phyloP scores from a whole-genome alignment of 495 filamentous ascomycete genomes.

The Xylaria curta region DNA sequence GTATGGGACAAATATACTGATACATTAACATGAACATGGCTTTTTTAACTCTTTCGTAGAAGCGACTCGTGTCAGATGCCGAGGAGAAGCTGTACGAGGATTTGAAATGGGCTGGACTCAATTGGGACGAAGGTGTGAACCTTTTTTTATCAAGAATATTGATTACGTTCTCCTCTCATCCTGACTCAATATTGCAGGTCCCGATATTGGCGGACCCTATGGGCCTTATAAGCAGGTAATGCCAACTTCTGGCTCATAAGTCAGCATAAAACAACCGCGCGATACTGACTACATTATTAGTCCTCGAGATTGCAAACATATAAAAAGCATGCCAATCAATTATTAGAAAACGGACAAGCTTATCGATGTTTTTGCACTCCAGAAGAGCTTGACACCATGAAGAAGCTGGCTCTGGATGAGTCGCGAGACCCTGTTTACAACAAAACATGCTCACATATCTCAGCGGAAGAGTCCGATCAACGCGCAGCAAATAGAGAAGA shows the following conservation, averaged over 20 bases:
- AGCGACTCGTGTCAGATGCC: conserved; percentile 68
- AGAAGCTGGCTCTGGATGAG: conserved; percentile 60
- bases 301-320: conserved; percentile 84
- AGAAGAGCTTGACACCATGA: conserved; percentile 69
- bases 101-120: conserved; percentile 84
- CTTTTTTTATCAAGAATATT: neutral
- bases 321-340: conserved; percentile 68
- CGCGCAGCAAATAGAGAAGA: conserved; percentile 69
- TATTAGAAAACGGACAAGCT: conserved; percentile 73
- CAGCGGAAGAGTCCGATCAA: conserved; percentile 69
- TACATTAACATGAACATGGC: conserved; percentile 7
- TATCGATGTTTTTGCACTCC: conserved; percentile 93
- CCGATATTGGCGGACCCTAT: conserved; percentile 75
- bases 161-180: conserved; percentile 23
- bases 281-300: conserved; percentile 51
- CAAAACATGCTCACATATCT: conserved; percentile 72
- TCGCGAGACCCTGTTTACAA: conserved; percentile 77
- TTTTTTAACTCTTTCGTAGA: conserved; percentile 35
- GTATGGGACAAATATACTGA: conserved; percentile 49
- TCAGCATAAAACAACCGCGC: neutral
- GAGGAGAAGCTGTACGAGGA: conserved; percentile 78
- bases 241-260: neutral
- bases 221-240: conserved; percentile 86
- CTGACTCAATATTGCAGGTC: conserved; percentile 59
- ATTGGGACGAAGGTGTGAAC: conserved; percentile 87